Percentiles rank a stretch among this genome's conserved stretches.
Conservation (phyloP, 805 yeast genomes). For the Wickerhamiella azyma region DNA sequence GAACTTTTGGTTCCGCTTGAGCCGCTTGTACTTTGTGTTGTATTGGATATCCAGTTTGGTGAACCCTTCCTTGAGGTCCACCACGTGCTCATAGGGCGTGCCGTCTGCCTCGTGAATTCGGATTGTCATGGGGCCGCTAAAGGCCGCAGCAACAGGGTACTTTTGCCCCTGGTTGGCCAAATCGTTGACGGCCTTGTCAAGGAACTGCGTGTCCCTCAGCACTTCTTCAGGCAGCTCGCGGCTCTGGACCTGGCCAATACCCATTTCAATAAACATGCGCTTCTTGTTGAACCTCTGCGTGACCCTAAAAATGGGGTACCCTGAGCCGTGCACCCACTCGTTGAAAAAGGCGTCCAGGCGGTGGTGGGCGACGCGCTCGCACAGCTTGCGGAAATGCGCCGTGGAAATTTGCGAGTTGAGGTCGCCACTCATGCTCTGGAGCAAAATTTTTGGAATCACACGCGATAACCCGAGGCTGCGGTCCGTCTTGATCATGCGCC, state of each 20-base stretch:
- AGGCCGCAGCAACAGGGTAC: conserved; percentile 26
- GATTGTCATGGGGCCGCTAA: conserved; percentile 88
- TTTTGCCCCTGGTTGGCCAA: conserved; percentile 12
- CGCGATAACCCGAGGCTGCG: conserved; percentile 84
- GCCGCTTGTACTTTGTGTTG: conserved; percentile 80
- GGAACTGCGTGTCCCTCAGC: conserved; percentile 28
- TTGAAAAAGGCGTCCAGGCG: conserved; percentile 70
- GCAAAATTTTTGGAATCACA: conserved; percentile 76
- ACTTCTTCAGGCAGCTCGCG: conserved; percentile 19
- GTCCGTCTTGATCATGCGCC: conserved; percentile 92
- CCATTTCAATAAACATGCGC: conserved; percentile 87
- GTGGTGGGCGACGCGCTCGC: conserved; percentile 86
- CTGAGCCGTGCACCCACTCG: conserved; percentile 86
- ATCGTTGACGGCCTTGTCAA: conserved; percentile 28
- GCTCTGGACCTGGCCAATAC: conserved; percentile 76
- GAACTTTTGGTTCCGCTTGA: conserved; percentile 44
- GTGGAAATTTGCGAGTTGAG: conserved; percentile 65
- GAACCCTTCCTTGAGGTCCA: conserved; percentile 70
- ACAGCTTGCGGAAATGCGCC: conserved; percentile 76
- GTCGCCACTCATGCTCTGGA: conserved; percentile 95
- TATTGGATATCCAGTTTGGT: conserved; percentile 88
- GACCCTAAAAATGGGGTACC: conserved; percentile 77
- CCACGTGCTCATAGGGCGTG: conserved; percentile 95
- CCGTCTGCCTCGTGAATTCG: conserved; percentile 97
- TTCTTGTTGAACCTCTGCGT: conserved; percentile 90